These are phyloP conservation scores for Dioszegia crocea DNA, from an alignment of 768 basidiomycete species.

Conservation along the genomic window DNA sequence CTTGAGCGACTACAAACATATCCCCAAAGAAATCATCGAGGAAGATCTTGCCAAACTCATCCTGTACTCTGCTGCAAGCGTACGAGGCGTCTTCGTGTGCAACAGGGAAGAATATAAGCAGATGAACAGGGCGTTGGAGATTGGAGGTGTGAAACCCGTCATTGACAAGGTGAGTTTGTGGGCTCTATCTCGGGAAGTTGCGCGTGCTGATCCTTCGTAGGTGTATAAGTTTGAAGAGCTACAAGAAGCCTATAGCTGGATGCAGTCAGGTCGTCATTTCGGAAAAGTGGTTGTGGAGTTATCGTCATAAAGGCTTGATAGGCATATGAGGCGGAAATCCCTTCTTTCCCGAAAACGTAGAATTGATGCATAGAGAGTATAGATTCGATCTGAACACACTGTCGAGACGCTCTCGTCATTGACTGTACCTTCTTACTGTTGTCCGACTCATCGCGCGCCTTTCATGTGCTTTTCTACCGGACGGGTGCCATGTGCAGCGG, in stretches of 20 bases:
- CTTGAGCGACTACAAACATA: slow-evolving; percentile 30
- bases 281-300: slow-evolving; percentile 54
- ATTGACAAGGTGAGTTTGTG: slow-evolving; percentile 55
- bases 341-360: too few species aligned
- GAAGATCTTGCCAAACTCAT: slow-evolving; percentile 47
- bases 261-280: slow-evolving; percentile 59
- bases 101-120: slow-evolving; percentile 59
- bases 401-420: too few species aligned
- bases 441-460: too few species aligned
- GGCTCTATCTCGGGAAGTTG: neutral
- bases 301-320: too few species aligned
- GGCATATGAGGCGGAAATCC: too few species aligned
- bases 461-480: too few species aligned
- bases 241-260: slow-evolving; percentile 56
- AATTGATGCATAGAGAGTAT: neutral
- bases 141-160: slow-evolving; percentile 55
- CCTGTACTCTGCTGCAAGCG: slow-evolving; percentile 52
- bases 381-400: too few species aligned
- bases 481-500: too few species aligned
- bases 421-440: too few species aligned
- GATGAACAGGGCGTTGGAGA: slow-evolving; percentile 56
- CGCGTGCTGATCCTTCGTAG: slow-evolving; percentile 3
- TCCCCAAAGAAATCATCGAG: slow-evolving; percentile 25
- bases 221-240: slow-evolving; percentile 58
- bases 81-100: slow-evolving; percentile 41